Conservation (phyloP, 805 yeast genomes). For the Blastobotrys chiropterorum region DNA sequence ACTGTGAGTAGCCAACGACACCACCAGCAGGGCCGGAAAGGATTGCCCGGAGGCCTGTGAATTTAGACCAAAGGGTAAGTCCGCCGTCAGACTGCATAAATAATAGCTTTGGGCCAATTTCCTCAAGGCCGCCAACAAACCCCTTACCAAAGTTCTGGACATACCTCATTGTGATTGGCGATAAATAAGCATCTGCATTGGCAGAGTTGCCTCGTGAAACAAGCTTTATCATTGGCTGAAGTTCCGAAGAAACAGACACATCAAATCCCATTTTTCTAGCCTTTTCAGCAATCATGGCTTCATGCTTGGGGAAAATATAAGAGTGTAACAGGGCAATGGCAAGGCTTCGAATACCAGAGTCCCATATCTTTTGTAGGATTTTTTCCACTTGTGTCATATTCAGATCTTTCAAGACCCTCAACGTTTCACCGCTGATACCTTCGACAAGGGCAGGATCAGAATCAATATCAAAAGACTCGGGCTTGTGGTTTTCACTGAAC, state of each 20-base stretch:
- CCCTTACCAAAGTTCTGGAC: constrained; percentile 57
- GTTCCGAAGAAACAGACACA: constrained; percentile 59
- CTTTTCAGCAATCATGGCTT: constrained; percentile 47
- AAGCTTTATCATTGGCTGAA: constrained; percentile 74
- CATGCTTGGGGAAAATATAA: constrained; percentile 69
- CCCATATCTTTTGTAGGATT: constrained; percentile 41
- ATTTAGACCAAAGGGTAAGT: constrained; percentile 71
- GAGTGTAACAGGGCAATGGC: constrained; percentile 71
- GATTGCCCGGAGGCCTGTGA: constrained; percentile 83
- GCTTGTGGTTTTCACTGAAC: constrained; percentile 65
- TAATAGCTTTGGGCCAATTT: constrained; percentile 29
- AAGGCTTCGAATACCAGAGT: constrained; percentile 56
- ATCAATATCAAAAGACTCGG: constrained; percentile 19
- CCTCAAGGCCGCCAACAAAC: constrained; percentile 44
- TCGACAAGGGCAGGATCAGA: constrained; percentile 35
- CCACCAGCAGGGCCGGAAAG: constrained; percentile 98
- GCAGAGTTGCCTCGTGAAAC: constrained; percentile 73
- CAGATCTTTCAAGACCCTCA: constrained; percentile 50
- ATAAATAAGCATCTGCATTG: constrained; percentile 77
- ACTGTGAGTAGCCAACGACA: constrained; percentile 84
- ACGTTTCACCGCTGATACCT: constrained; percentile 66
- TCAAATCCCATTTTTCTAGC: constrained; percentile 68
- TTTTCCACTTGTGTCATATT: constrained; percentile 38
- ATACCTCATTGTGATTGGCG: constrained; percentile 70
- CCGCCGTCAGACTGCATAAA: constrained; percentile 99